Evolutionary conservation across 2,329 filamentous ascomycete genomes (phyloP), one percentile per base, ranked within the genome.

Genomic region (Cercospora citrullina): DNA sequence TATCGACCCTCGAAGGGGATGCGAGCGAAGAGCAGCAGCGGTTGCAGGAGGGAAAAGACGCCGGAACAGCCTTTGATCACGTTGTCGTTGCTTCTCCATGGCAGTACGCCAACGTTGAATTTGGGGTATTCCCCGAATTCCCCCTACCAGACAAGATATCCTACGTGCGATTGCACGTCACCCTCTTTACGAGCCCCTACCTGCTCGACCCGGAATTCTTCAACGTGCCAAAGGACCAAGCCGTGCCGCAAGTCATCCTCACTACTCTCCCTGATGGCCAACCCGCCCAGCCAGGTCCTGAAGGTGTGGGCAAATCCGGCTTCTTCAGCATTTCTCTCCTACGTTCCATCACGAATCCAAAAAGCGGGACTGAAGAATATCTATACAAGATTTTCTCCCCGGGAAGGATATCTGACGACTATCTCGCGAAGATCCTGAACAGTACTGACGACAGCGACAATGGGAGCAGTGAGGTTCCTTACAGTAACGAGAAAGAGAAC

Each of bases 271-370:
- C 86, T 2, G 79, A 84, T 2, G 84, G 84, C 9, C 87, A 91
- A 66, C 77, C 84, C n/a, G 80, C 83, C 60, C 70, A 75, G 63
- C 73, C 73, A 42, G 77, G 81, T 58, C 85, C 86, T 4, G 77
- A 80, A 3, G 90, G 89, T 0, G 90, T 89, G 4, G 93, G 93
- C 0, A 88, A 86, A 30, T 85, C 91, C 0, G 89, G 89, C 0
- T 97, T 98, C 84, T 97, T 91, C 84, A 94, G 91, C 71, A 88
- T 97, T 74, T 95, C 90, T 73, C 90, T 90, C 1, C 84, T 97
- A 28, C 85, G 87, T 14, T 84, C 83, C 1, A 84, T 89, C 12
- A 80, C 84, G 10, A 92, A 93, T 75, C 75, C 76, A 5, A 58
- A 69, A 30, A 76, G 68, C 7, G 65, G 71, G 14, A 65, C 45